Conservation (phyloP, 768 basidiomycete species). For the Trichaptum fuscoviolaceum region DNA sequence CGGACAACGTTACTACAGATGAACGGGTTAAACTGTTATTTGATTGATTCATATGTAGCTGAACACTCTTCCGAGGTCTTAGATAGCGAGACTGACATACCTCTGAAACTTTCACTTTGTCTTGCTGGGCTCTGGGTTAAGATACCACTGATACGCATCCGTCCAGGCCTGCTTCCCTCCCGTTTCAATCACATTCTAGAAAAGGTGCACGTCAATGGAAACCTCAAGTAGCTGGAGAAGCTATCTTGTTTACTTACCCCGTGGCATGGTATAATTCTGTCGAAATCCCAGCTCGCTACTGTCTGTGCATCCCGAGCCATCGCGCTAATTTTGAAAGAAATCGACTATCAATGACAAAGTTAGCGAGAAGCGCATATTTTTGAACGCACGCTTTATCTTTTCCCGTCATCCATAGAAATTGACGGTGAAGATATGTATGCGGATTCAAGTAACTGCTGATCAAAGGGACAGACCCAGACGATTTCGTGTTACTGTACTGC, state of each 20-base stretch:
- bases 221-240: not conserved
- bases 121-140: constrained; percentile 1
- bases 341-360: too few species aligned
- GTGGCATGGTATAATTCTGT: constrained; percentile 22
- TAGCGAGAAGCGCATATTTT: not conserved
- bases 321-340: constrained; percentile 25
- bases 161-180: constrained; percentile 38
- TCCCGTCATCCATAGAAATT: constrained; percentile 27
- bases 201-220: constrained; percentile 15
- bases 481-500: constrained; percentile 38
- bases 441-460: constrained; percentile 7
- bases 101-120: not conserved
- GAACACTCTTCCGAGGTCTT: too few species aligned
- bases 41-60: too few species aligned
- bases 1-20: too few species aligned
- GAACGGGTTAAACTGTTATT: too few species aligned
- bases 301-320: constrained; percentile 14
- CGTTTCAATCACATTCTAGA: constrained; percentile 44
- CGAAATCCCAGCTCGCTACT: constrained; percentile 30
- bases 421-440: not conserved
- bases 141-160: constrained; percentile 25
- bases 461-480: constrained; percentile 30
- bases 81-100: too few species aligned
- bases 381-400: constrained; percentile 20
- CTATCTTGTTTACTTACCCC: constrained; percentile 11